phyloP scores from a whole-genome alignment of 1,139 yeast species.

The Taphrina populina region DNA sequence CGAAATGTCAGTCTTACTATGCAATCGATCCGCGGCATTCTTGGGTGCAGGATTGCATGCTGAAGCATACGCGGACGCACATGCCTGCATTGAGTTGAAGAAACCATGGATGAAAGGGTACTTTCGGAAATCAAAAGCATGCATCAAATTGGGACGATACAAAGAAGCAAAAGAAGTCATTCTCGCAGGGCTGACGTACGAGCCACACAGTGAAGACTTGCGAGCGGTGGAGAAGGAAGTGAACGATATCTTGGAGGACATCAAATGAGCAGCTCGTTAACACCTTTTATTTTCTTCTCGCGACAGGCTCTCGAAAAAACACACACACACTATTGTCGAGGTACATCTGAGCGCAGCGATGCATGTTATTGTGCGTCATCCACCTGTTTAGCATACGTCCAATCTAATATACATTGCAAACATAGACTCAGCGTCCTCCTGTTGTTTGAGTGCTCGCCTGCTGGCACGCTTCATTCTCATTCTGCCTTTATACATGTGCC shows the following conservation, averaged over 20 bases:
- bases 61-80: slow-evolving; percentile 79
- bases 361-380: too few species aligned
- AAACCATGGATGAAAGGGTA: slow-evolving; percentile 71
- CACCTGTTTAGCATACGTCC: too few species aligned
- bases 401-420: too few species aligned
- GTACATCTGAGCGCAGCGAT: too few species aligned
- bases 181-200: slow-evolving; percentile 62
- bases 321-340: too few species aligned
- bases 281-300: too few species aligned
- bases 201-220: slow-evolving; percentile 51
- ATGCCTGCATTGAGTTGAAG: slow-evolving; percentile 66
- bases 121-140: slow-evolving; percentile 75
- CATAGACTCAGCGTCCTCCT: too few species aligned
- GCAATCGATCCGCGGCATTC: slow-evolving; percentile 81
- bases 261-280: too few species aligned
- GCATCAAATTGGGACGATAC: slow-evolving; percentile 65
- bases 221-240: slow-evolving; percentile 44
- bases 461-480: too few species aligned
- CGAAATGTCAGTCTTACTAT: slow-evolving; percentile 69
- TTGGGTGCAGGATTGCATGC: slow-evolving; percentile 63
- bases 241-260: slow-evolving; percentile 35
- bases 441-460: too few species aligned
- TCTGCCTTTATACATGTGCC: too few species aligned
- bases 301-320: too few species aligned
- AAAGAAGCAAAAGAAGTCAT: slow-evolving; percentile 72